phyloP scores from a whole-genome alignment of 768 basidiomycete genomes.

The Amanita pallidorosea region DNA sequence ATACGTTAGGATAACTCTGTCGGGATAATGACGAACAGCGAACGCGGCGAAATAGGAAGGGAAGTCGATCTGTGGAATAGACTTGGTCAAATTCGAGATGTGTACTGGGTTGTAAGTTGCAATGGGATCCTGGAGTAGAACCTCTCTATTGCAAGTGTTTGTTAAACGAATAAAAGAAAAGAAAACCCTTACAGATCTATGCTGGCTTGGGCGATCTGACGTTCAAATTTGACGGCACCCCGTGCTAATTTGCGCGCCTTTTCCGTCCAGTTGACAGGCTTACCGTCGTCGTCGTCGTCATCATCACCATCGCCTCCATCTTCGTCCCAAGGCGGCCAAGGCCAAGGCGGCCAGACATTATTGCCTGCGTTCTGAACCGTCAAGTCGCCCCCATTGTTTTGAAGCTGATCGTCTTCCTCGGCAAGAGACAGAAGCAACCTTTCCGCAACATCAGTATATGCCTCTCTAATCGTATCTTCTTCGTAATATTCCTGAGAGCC shows the following conservation, averaged over 20 bases:
- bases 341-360: slow-evolving; percentile 69
- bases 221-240: slow-evolving; percentile 70
- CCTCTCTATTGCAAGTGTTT: slow-evolving; percentile 32
- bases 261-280: slow-evolving; percentile 37
- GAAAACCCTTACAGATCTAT: slow-evolving; percentile 55
- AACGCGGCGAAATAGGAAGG: slow-evolving; percentile 81
- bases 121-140: slow-evolving; percentile 69
- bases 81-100: slow-evolving; percentile 55
- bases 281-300: slow-evolving; percentile 30
- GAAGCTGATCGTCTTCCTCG: slow-evolving; percentile 30
- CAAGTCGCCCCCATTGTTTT: slow-evolving; percentile 6
- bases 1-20: slow-evolving; percentile 71
- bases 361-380: slow-evolving; percentile 26
- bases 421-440: slow-evolving; percentile 53
- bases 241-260: slow-evolving; percentile 56
- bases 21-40: slow-evolving; percentile 65
- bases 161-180: neutral
- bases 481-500: slow-evolving; percentile 74
- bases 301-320: slow-evolving; percentile 45
- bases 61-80: slow-evolving; percentile 72
- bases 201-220: slow-evolving; percentile 63
- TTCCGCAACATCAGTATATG: slow-evolving; percentile 62
- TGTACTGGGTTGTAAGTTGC: slow-evolving; percentile 81
- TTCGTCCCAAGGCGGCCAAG: slow-evolving; percentile 78
- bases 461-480: slow-evolving; percentile 55